Conservation (phyloP, 73 alveolate genomes). For the Paramecium biaurelia region DNA sequence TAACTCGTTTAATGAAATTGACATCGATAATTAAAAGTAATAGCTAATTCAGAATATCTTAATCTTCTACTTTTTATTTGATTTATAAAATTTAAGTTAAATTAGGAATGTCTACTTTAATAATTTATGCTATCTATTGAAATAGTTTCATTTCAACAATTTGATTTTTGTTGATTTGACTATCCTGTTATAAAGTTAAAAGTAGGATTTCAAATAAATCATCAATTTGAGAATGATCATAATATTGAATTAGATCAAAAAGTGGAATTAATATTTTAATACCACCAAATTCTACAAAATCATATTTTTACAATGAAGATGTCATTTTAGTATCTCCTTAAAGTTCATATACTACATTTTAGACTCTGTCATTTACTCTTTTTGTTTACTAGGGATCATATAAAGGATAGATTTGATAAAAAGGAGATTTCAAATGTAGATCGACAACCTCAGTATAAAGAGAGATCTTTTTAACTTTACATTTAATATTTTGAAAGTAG, state of each 20-base stretch:
- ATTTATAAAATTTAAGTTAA: not conserved
- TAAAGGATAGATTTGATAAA: not conserved
- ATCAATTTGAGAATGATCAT: not conserved
- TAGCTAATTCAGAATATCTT: not conserved
- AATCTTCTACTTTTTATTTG: not conserved
- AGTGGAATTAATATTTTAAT: not conserved
- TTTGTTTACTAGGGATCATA: not conserved
- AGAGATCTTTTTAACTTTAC: not conserved
- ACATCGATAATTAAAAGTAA: not conserved
- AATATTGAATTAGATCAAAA: not conserved
- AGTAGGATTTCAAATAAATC: not conserved
- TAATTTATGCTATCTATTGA: not conserved
- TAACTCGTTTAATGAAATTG: not conserved
- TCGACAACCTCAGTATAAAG: not conserved
- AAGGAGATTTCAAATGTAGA: not conserved
- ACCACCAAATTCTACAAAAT: slow-evolving; percentile 1
- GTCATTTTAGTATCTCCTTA: not conserved
- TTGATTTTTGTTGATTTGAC: not conserved
- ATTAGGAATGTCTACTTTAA: not conserved
- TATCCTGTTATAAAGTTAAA: not conserved
- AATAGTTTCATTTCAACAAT: not conserved
- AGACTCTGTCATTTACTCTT: not conserved
- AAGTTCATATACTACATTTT: not conserved
- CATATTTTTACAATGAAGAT: not conserved
- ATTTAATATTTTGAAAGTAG: not conserved